Base-by-base conservation (phyloP, 306 rosid genomes). In the Cicer yamashitae region DNA sequence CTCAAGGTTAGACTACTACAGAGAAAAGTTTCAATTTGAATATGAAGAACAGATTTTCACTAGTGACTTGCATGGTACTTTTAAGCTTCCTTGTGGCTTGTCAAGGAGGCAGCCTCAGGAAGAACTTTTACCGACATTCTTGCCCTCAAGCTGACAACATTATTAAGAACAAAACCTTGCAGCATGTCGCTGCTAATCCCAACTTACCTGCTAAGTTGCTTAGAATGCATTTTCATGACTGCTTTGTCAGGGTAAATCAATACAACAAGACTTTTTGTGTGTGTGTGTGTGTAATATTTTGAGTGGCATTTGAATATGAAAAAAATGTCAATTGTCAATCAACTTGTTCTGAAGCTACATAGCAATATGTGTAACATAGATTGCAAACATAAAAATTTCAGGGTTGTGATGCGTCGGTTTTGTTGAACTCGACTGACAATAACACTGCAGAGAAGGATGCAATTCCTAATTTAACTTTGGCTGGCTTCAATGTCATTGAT, bases 401-500 rank as follows among this genome's bases (percentile, higher is more conserved):
- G 91, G 91, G 94, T 15, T 89, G 91, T 71, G 91, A 87, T 34
- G 91, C 50, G n/a, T 89, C 91, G 4, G 69, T 89, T 40, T 46
- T 89, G 77, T 25, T 89, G 82, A 75, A 78, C 75, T 87, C 91
- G 4, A 85, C 86, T 0, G 71, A 82, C 8, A 76, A 22, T 25
- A 83, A 78, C 62, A 64, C 48, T 0, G 87, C 89, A 47, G 90
- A 89, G 76, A 89, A 51, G 82, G 90, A 82, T 3, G 79, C 90
- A 14, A 1, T 54, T 18, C 86, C 90, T 6, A 89, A 89, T 82
- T 73, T 34, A 25, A 4, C 83, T 9, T 17, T 87, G 85, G 2
- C 25, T 18, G 88, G 94, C 40, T 89, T 87, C 50, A 85, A 87
- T 50, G 89, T 86, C 10, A 86, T 90, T 1, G 86, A 90, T 47